Base-by-base conservation (phyloP, 176 grass and related monocot genomes). In the Coix lacrymajobi region DNA sequence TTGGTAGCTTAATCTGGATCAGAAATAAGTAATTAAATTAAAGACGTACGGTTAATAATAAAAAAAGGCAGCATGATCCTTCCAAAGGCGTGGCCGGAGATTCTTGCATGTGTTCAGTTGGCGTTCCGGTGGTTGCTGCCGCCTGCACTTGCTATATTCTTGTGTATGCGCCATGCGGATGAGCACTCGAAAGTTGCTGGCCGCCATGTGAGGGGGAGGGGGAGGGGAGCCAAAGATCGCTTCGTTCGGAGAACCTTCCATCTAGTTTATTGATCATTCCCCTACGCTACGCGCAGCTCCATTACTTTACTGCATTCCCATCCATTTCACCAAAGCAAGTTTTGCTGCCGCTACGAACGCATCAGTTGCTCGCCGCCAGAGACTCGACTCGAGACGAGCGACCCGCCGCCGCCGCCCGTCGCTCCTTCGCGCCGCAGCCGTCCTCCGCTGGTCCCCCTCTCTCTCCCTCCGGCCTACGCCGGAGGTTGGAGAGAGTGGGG, bases 91-190 rank as follows among this genome's bases (percentile, higher is more conserved):
- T 31, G n/a, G 39, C 56, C 16, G 62, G 63, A 77, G 85, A 87
- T 87, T 77, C 85, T 82, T 77, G 85, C 72, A 87, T 87, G 79
- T 87, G 85, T 82, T 87, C 85, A 71, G 85, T 82, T 82, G 81
- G 78, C 28, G 22, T 39, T 71, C 13, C 62, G 75, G 85, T 81
- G 32, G 66, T 37, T 38, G 85, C 17, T 36, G 61, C 60, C 48
- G 36, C 17, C n/a, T 60, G 17, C 70, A 61, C 85, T 87, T 62
- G 79, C 85, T 60, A 77, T 81, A 62, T 70, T 82, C 48, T 77
- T 40, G 5, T 17, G 62, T 87, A 25, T 40, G 71, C 46, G 22
- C 85, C 79, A 87, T 77, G 71, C 85, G 38, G 63, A 58, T 13
- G 71, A 31, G 40, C 13, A 52, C 51, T 2, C 7, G 33, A 38